A percentile compares a stretch with the other conserved stretches of the same genome.
Conservation (phyloP, 805 yeast species). For the Sporopachydermia quercuum region DNA sequence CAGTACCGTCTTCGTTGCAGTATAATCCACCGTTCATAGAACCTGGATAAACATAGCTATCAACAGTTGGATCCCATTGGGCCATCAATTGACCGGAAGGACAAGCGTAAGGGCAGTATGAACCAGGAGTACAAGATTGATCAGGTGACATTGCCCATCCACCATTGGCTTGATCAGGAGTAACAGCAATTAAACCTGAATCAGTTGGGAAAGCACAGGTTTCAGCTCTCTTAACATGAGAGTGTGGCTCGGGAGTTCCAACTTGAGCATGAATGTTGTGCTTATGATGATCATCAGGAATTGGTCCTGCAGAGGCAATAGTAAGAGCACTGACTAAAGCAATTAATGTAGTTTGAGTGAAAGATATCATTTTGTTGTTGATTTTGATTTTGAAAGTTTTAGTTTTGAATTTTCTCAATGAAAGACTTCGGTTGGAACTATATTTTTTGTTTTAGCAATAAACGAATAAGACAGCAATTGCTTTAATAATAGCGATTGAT, state of each 20-base stretch:
- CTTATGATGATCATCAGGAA: not conserved
- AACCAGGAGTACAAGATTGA: constrained; percentile 57
- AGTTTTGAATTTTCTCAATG: no score
- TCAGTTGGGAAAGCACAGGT: constrained; percentile 55
- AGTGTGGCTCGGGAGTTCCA: no score
- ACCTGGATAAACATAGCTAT: constrained; percentile 60
- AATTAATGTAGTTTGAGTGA: not conserved
- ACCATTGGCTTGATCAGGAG: constrained; percentile 39
- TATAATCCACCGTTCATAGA: constrained; percentile 74
- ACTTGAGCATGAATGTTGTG: no score
- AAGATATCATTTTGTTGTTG: no score
- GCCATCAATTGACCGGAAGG: constrained; percentile 76
- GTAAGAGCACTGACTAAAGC: not conserved
- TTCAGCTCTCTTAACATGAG: constrained; percentile 15
- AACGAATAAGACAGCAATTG: no score
- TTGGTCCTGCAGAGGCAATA: not conserved
- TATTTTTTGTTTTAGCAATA: no score
- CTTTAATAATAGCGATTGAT: no score
- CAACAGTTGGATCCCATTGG: constrained; percentile 74
- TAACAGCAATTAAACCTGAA: constrained; percentile 56
- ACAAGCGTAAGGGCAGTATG: constrained; percentile 85
- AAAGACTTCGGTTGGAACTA: no score
- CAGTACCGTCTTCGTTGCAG: constrained; percentile 57
- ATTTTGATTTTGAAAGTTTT: no score
- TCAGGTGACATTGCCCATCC: constrained; percentile 86